Conservation (phyloP, 164 flowering plant genomes). For the Euptelea pleiosperma region DNA sequence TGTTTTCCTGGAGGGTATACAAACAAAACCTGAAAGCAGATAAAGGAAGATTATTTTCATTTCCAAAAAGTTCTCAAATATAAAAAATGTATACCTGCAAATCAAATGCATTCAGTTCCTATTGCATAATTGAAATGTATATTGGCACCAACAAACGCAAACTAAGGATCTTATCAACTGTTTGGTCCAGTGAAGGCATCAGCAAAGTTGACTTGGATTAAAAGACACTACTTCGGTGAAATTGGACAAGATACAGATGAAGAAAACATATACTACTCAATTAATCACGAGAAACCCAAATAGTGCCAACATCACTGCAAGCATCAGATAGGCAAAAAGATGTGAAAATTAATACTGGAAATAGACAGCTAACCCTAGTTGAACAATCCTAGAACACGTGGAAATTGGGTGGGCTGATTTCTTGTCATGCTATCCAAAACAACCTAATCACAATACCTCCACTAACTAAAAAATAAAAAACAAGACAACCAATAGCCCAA, state of each 20-base stretch:
- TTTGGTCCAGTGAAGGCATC: neutral
- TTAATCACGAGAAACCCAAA: neutral
- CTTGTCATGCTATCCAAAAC: neutral
- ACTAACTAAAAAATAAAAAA: neutral
- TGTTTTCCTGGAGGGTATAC: constrained; percentile 92
- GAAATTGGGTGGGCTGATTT: too few relatives aligned
- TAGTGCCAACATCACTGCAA: neutral
- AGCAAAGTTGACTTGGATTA: neutral
- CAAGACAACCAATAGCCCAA: neutral
- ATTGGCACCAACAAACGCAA: neutral
- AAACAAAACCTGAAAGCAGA: constrained; percentile 76
- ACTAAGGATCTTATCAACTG: neutral
- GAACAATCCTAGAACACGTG: too few relatives aligned
- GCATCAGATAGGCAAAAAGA: neutral
- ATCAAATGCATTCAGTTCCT: constrained; percentile 1
- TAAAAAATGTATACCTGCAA: neutral
- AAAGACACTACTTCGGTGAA: neutral
- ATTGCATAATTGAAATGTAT: neutral
- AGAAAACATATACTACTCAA: neutral
- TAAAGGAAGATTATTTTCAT: neutral
- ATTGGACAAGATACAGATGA: neutral
- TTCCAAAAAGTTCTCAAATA: constrained; percentile 2
- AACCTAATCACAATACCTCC: neutral
- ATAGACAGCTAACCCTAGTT: neutral
- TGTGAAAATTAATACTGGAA: neutral